Evolutionary conservation across 2,329 filamentous ascomycete genomes (phyloP).

Genomic region (Paracorniculantispora psalliotae): DNA sequence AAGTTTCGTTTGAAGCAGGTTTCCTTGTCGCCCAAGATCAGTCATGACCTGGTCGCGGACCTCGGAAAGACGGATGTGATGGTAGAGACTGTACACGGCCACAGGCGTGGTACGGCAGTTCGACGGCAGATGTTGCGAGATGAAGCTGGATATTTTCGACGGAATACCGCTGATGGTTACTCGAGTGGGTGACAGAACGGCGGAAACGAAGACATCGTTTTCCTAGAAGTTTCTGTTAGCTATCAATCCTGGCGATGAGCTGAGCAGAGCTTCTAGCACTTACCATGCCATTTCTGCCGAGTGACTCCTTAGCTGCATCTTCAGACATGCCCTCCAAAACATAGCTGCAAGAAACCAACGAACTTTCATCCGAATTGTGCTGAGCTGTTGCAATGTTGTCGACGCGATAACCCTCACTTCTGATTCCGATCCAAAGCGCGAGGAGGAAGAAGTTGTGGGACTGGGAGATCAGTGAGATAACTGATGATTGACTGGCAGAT

Average conservation of each 20-base stretch:
- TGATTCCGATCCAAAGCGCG: not conserved
- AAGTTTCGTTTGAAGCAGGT: not conserved
- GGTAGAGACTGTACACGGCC: not conserved
- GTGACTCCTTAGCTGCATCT: not conserved
- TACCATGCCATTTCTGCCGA: not conserved
- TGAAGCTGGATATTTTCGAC: not conserved
- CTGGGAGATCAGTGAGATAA: not conserved
- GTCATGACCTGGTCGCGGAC: not conserved
- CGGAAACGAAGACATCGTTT: not conserved
- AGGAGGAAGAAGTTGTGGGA: not conserved
- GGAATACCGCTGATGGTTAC: not conserved
- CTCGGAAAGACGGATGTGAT: not conserved
- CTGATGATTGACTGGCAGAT: not conserved
- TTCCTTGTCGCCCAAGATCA: not conserved
- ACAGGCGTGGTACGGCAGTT: not conserved
- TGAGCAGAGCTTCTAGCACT: not conserved
- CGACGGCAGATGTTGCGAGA: not conserved
- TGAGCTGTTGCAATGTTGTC: too few species aligned
- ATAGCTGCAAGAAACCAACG: not conserved
- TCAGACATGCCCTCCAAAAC: not conserved
- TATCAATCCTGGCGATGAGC: not conserved
- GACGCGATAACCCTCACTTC: too few species aligned
- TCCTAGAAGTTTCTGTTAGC: not conserved
- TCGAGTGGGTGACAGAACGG: not conserved
- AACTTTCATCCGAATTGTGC: not conserved